phyloP scores from a whole-genome alignment of 192 early-diverging fungal species.

The Backusella parvicylindrica region DNA sequence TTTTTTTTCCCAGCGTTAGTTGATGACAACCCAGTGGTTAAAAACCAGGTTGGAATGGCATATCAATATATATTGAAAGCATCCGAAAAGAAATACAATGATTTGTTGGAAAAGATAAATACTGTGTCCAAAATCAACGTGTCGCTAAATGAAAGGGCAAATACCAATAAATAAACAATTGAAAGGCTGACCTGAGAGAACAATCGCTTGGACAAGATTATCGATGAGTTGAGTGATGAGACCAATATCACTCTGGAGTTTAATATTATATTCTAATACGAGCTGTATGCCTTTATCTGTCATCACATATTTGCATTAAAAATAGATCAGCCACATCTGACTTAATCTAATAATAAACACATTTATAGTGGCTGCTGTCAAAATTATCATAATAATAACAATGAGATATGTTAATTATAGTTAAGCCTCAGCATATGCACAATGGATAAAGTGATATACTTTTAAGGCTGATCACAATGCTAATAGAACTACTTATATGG shows the following conservation, averaged over 20 bases:
- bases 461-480: no score
- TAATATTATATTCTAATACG: not conserved
- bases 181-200: not conserved
- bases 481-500: no score
- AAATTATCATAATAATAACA: no score
- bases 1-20: not conserved
- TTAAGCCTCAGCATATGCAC: no score
- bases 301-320: not conserved
- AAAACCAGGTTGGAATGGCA: not conserved
- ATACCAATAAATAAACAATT: not conserved
- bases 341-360: not conserved
- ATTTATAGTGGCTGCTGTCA: not conserved
- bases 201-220: not conserved
- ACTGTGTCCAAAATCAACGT: not conserved
- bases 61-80: not conserved
- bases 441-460: no score
- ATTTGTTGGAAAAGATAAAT: not conserved
- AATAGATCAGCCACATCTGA: not conserved
- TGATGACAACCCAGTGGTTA: not conserved
- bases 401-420: no score
- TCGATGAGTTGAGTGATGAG: not conserved
- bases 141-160: not conserved
- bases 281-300: no score
- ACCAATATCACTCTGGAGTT: not conserved
- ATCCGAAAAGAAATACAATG: not conserved